A percentile compares a stretch with the other conserved stretches of the same genome.
phyloP scores from a whole-genome alignment of 345 rosid species.

The Corchorus capsularis region DNA sequence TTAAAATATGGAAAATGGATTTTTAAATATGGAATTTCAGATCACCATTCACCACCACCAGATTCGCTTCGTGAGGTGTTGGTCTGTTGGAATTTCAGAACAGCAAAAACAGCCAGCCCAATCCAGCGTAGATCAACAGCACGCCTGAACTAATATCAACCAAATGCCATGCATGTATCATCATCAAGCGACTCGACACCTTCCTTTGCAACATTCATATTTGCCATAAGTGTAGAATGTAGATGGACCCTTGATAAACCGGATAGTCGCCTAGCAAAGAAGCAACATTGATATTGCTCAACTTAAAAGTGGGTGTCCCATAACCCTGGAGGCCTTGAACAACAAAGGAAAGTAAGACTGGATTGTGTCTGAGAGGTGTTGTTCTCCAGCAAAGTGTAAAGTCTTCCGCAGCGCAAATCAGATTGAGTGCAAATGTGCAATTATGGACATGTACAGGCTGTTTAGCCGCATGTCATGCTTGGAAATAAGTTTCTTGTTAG shows the following conservation, averaged over 20 bases:
- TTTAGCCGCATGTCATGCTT: background rate
- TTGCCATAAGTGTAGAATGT: conserved; percentile 24
- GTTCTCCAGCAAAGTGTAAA: background rate
- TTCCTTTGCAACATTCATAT: too few species aligned
- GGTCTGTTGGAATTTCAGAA: too few species aligned
- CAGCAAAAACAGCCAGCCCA: too few species aligned
- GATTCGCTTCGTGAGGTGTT: too few species aligned
- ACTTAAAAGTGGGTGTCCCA: conserved; percentile 58
- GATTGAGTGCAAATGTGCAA: background rate
- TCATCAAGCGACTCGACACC: too few species aligned
- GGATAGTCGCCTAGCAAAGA: conserved; percentile 42
- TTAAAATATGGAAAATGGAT: too few species aligned
- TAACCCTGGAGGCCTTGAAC: conserved; percentile 42
- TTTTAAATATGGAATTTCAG: too few species aligned
- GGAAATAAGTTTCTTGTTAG: background rate
- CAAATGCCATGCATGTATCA: too few species aligned
- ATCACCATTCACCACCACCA: too few species aligned
- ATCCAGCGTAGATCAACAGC: too few species aligned
- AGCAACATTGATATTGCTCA: conserved; percentile 32
- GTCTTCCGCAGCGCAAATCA: background rate
- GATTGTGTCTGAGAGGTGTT: background rate
- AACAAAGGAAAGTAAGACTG: background rate
- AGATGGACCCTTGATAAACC: conserved; percentile 57
- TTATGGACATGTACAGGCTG: background rate
- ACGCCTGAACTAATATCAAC: too few species aligned